These are phyloP conservation scores for Cyclotella baltica DNA, from an alignment of 108 stramenopile species.

Conservation along the genomic window DNA sequence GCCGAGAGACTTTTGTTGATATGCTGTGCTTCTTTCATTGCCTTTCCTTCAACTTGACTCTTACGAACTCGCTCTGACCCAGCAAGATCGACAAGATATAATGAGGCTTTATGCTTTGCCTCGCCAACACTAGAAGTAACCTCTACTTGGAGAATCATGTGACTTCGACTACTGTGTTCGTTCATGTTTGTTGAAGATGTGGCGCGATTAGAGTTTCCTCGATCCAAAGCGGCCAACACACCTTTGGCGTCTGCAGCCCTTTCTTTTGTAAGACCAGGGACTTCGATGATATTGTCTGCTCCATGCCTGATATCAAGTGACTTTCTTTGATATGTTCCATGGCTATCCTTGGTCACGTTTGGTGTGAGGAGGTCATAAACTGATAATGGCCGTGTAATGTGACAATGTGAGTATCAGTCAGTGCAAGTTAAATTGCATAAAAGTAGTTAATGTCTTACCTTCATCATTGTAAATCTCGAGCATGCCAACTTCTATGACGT, in stretches of 20 bases:
- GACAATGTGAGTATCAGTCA: no score
- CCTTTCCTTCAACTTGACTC: slow-evolving; percentile 90
- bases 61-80: slow-evolving; percentile 98
- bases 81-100: slow-evolving; percentile 98
- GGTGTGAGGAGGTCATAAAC: slow-evolving; percentile 83
- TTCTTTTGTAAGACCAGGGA: slow-evolving; percentile 94
- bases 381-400: no score
- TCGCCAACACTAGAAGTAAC: slow-evolving; percentile 79
- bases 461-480: slow-evolving; percentile 94
- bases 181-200: slow-evolving; percentile 97
- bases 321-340: slow-evolving; percentile 61
- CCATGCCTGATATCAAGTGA: slow-evolving; percentile 79
- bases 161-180: slow-evolving; percentile 93
- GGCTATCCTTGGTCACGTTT: slow-evolving; percentile 27
- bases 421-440: no score
- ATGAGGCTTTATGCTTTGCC: slow-evolving; percentile 77
- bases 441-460: slow-evolving; percentile 22
- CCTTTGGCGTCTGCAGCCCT: slow-evolving; percentile 78
- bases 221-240: slow-evolving; percentile 82
- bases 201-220: slow-evolving; percentile 92
- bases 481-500: slow-evolving; percentile 69
- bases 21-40: slow-evolving; percentile 96
- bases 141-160: slow-evolving; percentile 95
- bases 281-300: slow-evolving; percentile 86
- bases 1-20: slow-evolving; percentile 99